These are phyloP conservation scores for Saitoella complicata DNA, from an alignment of 805 yeast species.

Conservation along the genomic window DNA sequence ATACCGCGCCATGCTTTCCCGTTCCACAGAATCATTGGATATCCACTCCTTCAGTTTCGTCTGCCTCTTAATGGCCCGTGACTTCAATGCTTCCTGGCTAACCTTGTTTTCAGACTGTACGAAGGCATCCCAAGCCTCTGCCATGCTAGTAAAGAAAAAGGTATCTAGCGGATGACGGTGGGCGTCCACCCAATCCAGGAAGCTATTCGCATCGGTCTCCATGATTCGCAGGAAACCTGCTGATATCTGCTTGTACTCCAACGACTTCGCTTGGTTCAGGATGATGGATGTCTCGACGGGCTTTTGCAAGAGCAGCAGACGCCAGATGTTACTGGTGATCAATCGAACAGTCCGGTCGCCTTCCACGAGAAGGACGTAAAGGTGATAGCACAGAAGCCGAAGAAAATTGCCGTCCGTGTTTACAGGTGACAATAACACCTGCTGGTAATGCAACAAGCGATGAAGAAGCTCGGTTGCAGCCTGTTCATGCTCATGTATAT, in stretches of 20 bases:
- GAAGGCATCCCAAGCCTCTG: conserved; percentile 12
- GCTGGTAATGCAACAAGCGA: conserved; percentile 12
- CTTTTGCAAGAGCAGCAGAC: conserved; percentile 11
- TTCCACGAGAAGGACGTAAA: conserved; percentile 8
- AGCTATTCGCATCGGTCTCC: conserved; percentile 6
- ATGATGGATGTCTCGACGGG: conserved; percentile 11
- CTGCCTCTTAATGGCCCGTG: conserved; percentile 4
- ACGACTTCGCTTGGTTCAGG: conserved; percentile 9
- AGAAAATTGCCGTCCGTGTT: conserved; percentile 8
- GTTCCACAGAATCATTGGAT: background rate
- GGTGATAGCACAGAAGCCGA: conserved; percentile 9
- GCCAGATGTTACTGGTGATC: conserved; percentile 11
- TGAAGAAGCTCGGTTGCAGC: conserved; percentile 8
- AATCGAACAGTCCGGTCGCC: conserved; percentile 5
- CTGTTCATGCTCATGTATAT: conserved; percentile 6
- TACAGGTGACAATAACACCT: conserved; percentile 12
- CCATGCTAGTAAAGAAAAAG: conserved; percentile 7
- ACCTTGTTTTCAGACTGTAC: conserved; percentile 8
- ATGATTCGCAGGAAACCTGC: conserved; percentile 8
- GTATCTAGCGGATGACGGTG: conserved; percentile 8
- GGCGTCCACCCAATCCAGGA: conserved; percentile 8
- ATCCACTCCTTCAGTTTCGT: conserved; percentile 4
- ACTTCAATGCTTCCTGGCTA: conserved; percentile 6
- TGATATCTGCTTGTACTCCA: conserved; percentile 3
- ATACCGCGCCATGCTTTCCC: background rate